phyloP scores from a whole-genome alignment of 2,329 filamentous ascomycete genomes.

The Pseudogymnoascus sp. region DNA sequence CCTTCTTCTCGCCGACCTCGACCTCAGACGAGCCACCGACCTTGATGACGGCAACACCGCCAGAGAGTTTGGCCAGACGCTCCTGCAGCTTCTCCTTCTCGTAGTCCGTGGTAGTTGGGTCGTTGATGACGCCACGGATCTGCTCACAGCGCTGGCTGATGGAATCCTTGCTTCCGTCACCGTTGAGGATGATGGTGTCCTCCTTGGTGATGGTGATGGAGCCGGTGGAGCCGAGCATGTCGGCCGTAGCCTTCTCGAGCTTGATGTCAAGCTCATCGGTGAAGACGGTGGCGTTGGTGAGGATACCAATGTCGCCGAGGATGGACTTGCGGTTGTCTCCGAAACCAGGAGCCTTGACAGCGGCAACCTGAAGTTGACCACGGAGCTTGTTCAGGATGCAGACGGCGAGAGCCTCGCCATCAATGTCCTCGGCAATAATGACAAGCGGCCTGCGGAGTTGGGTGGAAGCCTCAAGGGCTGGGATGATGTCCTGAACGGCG shows the following conservation, averaged over 20 bases:
- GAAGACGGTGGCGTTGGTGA: slow-evolving; percentile 97
- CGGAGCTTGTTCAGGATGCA: slow-evolving; percentile 99
- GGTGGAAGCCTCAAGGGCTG: slow-evolving; percentile 92
- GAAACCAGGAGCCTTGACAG: slow-evolving; percentile 97
- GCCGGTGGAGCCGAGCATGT: slow-evolving; percentile 93
- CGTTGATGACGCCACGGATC: slow-evolving; percentile 92
- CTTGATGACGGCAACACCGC: slow-evolving; percentile 98
- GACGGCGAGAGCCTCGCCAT: slow-evolving; percentile 94
- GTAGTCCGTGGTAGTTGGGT: slow-evolving; percentile 93
- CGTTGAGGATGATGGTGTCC: slow-evolving; percentile 97
- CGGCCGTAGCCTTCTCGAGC: slow-evolving; percentile 93
- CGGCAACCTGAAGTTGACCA: slow-evolving; percentile 95
- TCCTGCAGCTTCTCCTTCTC: slow-evolving; percentile 99
- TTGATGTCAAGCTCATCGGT: slow-evolving; percentile 97
- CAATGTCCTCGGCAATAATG: slow-evolving; percentile 98
- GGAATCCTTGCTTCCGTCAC: slow-evolving; percentile 86
- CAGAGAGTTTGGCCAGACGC: slow-evolving; percentile 97
- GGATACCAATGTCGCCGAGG: slow-evolving; percentile 87
- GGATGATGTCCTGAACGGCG: slow-evolving; percentile 96
- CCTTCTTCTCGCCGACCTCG: slow-evolving; percentile 99
- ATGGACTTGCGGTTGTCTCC: slow-evolving; percentile 99
- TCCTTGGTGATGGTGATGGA: slow-evolving; percentile 99
- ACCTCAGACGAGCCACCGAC: slow-evolving; percentile 96
- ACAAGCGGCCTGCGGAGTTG: slow-evolving; percentile 90
- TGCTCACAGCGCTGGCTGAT: slow-evolving; percentile 96